phyloP scores from a whole-genome alignment of 2,329 filamentous ascomycete genomes.

The Aspergillus novofumigatus region DNA sequence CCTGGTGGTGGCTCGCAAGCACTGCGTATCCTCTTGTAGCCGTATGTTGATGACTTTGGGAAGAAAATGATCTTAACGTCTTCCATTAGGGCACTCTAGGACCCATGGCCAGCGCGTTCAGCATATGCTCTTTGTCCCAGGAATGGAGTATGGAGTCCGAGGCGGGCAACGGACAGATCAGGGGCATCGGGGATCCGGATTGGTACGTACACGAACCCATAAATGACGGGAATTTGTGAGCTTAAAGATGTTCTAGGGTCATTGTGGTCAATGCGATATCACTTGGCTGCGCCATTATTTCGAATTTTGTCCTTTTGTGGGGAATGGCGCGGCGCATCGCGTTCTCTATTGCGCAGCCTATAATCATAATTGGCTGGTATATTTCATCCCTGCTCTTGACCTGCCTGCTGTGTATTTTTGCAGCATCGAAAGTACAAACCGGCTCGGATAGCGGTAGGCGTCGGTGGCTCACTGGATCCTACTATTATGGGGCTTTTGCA shows the following conservation, averaged over 20 bases:
- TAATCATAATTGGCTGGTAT: constrained; percentile 59
- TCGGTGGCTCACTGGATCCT: constrained; percentile 53
- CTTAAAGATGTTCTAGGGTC: constrained; percentile 33
- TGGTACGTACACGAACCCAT: neutral
- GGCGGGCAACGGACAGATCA: constrained; percentile 37
- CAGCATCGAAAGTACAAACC: constrained; percentile 18
- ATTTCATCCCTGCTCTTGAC: constrained; percentile 53
- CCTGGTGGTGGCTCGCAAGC: constrained; percentile 58
- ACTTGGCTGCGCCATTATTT: constrained; percentile 49
- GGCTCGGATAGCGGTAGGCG: constrained; percentile 12
- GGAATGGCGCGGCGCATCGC: constrained; percentile 56
- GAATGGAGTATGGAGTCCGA: constrained; percentile 53
- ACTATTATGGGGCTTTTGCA: constrained; percentile 58
- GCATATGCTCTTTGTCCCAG: constrained; percentile 52
- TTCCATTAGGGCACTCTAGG: constrained; percentile 45
- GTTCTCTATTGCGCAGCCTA: constrained; percentile 55
- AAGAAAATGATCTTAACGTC: constrained; percentile 1
- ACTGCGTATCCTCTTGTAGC: constrained; percentile 57
- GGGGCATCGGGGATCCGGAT: neutral
- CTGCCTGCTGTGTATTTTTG: constrained; percentile 47
- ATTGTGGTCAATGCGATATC: constrained; percentile 55
- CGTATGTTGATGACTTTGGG: constrained; percentile 25
- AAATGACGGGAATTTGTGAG: neutral
- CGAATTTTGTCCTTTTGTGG: constrained; percentile 53
- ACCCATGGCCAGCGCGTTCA: constrained; percentile 53